Evolutionary conservation across 176 grass and related monocot genomes (phyloP).

Genomic region (Puccinellia tenuiflora): DNA sequence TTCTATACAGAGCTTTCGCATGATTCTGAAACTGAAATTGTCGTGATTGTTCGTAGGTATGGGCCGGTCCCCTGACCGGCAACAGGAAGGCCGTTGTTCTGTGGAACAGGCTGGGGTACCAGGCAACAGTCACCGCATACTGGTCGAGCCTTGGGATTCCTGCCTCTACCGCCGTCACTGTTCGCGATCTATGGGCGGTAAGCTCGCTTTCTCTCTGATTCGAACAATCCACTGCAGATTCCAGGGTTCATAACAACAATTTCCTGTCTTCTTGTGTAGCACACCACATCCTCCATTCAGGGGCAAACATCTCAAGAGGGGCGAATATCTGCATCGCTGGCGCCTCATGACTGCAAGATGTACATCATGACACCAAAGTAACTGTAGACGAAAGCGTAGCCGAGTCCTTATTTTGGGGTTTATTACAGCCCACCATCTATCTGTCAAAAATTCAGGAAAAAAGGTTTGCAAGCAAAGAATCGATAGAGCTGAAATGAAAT

Average conservation of each 20-base stretch:
- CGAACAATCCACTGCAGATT: neutral
- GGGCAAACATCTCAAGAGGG: too few relatives aligned
- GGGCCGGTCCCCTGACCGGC: conserved; percentile 63
- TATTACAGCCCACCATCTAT: neutral
- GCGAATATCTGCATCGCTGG: conserved; percentile 52
- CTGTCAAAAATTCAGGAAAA: conserved; percentile 12
- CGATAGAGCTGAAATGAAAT: neutral
- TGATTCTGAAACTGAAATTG: neutral
- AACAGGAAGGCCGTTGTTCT: conserved; percentile 70
- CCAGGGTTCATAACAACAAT: neutral
- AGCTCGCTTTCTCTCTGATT: conserved; percentile 6
- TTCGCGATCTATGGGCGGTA: conserved; percentile 90
- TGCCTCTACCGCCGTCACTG: conserved; percentile 40
- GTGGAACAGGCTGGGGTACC: conserved; percentile 64
- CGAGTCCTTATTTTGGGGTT: neutral
- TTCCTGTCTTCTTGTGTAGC: conserved; percentile 28
- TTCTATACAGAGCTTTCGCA: neutral
- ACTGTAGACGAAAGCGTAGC: neutral
- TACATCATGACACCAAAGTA: conserved; percentile 65
- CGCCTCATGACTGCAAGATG: conserved; percentile 83
- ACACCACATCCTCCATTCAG: conserved; percentile 39
- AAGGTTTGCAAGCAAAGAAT: neutral
- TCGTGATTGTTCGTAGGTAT: conserved; percentile 39
- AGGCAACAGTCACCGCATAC: conserved; percentile 52
- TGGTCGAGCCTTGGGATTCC: conserved; percentile 61